Base-by-base conservation (phyloP, 1,139 yeast genomes). In the Wickerhamomyces sp. region DNA sequence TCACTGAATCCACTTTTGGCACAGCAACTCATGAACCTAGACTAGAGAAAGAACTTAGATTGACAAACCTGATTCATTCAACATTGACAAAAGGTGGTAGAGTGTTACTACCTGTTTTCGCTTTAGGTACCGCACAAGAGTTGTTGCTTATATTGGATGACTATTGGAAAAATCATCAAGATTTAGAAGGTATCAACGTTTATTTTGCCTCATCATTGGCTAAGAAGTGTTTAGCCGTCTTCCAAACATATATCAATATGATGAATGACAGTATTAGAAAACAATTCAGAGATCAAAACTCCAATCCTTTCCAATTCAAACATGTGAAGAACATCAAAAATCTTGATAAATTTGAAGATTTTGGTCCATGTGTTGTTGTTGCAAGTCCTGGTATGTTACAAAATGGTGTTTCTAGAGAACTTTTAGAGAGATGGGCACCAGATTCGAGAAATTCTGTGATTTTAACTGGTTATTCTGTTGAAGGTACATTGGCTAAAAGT, bases 361-460 rank as follows among this genome's bases (percentile, higher is more conserved):
- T 89, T 56, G 96, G 96, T 0, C 97, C 99, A 1, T 88, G 96
- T 56, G 99, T 93, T 33, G 93, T 94, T 66, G 79, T 93, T 37
- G 99, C 99, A 0, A 81, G 95, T 39, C 99, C 99, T 0, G 99
- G 99, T 63, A 93, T 93, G 99, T 72, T 93, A 43, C 99, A 93
- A 63, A 91, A 87, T 59, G 99, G 99, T 52, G 84, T 91, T 3
- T 90, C 97, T 0, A 75, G 99, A 57, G 95, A 88, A 55, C 72
- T 93, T 39, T 72, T 93, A 36, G 99, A 93, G 61, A 79, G 85
- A 62, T 93, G 99, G 99, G 93, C 96, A 1, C 99, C 99, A 0
- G 99, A 93, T 59, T 87, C 95, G 4, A 85, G 89, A 59, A 93
- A 93, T 58, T 74, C 95, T 2, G 82, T 90, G 30, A 78, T 93